Conservation (phyloP, 2,329 filamentous ascomycete genomes). For the Fusarium kyushuense region DNA sequence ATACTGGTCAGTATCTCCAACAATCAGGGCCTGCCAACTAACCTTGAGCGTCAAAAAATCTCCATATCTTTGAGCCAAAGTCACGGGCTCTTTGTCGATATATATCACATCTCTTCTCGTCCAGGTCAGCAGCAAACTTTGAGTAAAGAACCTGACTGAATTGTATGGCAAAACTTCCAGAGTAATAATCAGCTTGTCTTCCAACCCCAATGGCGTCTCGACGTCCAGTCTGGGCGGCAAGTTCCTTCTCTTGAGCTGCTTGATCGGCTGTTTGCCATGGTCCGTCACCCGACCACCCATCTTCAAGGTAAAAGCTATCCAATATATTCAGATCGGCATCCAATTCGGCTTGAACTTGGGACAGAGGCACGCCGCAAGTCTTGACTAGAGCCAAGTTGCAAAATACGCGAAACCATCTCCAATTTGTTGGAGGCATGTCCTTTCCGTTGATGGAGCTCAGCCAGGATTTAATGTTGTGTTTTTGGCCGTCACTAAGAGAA, state of each 20-base stretch:
- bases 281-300: slow-evolving; percentile 64
- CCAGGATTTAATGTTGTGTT: slow-evolving; percentile 56
- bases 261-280: slow-evolving; percentile 52
- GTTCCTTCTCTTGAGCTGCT: slow-evolving; percentile 18
- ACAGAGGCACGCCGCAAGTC: slow-evolving; percentile 54
- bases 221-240: slow-evolving; percentile 29
- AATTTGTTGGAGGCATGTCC: slow-evolving; percentile 62
- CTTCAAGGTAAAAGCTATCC: slow-evolving; percentile 58
- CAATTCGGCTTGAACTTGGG: slow-evolving; percentile 54
- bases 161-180: slow-evolving; percentile 66
- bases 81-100: slow-evolving; percentile 56
- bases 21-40: not conserved
- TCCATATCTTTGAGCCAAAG: slow-evolving; percentile 59
- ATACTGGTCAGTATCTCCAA: not conserved
- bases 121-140: slow-evolving; percentile 57
- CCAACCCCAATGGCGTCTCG: slow-evolving; percentile 44
- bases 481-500: slow-evolving; percentile 46
- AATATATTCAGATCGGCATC: slow-evolving; percentile 57
- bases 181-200: slow-evolving; percentile 64
- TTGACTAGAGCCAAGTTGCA: slow-evolving; percentile 60
- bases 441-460: slow-evolving; percentile 58
- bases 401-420: slow-evolving; percentile 66
- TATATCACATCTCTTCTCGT: slow-evolving; percentile 52
- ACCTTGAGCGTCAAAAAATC: slow-evolving; percentile 62
- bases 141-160: slow-evolving; percentile 63